A percentile compares a stretch with the other conserved stretches of the same genome.
Evolutionary conservation across 1,284 basidiomycete species (phyloP).

Genomic region (Austroboletus novae-zelandiae): DNA sequence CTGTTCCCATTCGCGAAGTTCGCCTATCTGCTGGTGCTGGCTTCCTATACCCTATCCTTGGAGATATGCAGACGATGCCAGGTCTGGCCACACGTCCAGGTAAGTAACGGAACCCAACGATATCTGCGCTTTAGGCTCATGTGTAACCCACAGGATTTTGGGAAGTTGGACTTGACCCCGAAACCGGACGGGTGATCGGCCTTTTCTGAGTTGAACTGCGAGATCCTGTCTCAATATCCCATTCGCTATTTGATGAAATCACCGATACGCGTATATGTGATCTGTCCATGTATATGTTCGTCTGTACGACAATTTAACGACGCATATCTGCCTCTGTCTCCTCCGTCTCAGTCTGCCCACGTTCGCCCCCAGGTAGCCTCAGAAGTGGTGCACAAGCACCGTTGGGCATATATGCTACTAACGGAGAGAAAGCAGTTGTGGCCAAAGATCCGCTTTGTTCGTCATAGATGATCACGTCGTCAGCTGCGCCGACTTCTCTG

Average conservation of each 20-base stretch:
- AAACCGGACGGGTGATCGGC: conserved; percentile 70
- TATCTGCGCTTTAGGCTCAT: conserved; percentile 16
- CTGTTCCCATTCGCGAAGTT: conserved; percentile 88
- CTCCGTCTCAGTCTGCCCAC: too few relatives aligned
- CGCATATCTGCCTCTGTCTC: neutral
- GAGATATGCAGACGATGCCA: conserved; percentile 98
- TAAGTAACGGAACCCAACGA: conserved; percentile 25
- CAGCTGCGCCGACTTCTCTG: conserved; percentile 56
- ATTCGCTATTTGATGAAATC: conserved; percentile 7
- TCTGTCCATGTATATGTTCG: conserved; percentile 30
- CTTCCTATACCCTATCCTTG: conserved; percentile 93
- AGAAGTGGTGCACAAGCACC: conserved; percentile 22
- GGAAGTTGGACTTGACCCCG: conserved; percentile 80
- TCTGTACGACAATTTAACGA: neutral
- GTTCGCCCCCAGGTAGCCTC: conserved; percentile 42
- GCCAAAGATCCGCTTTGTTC: conserved; percentile 56
- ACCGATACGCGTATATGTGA: conserved; percentile 32
- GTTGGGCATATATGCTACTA: neutral
- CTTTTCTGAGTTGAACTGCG: conserved; percentile 53
- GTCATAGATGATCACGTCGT: conserved; percentile 62
- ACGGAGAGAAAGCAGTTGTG: conserved; percentile 2
- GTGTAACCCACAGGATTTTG: conserved; percentile 58
- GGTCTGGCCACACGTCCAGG: conserved; percentile 93
- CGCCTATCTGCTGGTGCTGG: conserved; percentile 91
- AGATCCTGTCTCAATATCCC: conserved; percentile 19